Evolutionary conservation across 441 rosid genomes (phyloP), one percentile per base, ranked within the genome.

Genomic region (Rhodomyrtus psidioides): DNA sequence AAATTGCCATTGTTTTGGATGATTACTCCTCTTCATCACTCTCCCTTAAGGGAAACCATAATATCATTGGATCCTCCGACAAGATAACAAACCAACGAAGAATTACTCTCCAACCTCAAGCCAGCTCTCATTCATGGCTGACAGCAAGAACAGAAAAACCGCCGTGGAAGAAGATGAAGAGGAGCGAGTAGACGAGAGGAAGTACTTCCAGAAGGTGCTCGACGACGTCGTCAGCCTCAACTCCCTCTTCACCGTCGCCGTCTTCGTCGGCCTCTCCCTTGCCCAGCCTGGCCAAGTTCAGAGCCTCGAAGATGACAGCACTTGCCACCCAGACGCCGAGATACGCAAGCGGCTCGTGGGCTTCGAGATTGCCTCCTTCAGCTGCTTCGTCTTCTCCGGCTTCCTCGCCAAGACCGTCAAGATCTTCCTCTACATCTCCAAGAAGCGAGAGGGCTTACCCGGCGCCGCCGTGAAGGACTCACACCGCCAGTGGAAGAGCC

Each of bases 301-400:
- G n/a, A 79, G 84, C 46, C 84, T 85, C 53, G 84, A 85, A 23
- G 42, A 60, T 12, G 34, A 56, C 28, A 6, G 21, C 21, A 55
- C 58, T 24, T 85, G 87, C 70, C 75, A 85, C 60, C 57, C 84
- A 9, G 84, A 85, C 79, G 3, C 19, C 53, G 30, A 49, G 21
- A 59, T 81, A 23, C 30, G 81, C 51, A 85, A 85, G 83, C 81
- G 84, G 46, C 83, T 85, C 3, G 87, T 85, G 30, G 19, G 21
- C 46, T 82, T 12, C 19, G 87, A 85, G 56, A 85, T 85, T 21
- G 81, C 81, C 15, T 85, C 87, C 56, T 85, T 85, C 81, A 85
- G 87, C 59, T 85, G 75, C 84, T 85, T 85, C 8, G 55, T 85
- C 24, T 85, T 85, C 81, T 85, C 84, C 42, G 84, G 84, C 53